These are phyloP conservation scores for Aegilops speltoides DNA, from an alignment of 176 grass and related monocot genomes.

Conservation along the genomic window DNA sequence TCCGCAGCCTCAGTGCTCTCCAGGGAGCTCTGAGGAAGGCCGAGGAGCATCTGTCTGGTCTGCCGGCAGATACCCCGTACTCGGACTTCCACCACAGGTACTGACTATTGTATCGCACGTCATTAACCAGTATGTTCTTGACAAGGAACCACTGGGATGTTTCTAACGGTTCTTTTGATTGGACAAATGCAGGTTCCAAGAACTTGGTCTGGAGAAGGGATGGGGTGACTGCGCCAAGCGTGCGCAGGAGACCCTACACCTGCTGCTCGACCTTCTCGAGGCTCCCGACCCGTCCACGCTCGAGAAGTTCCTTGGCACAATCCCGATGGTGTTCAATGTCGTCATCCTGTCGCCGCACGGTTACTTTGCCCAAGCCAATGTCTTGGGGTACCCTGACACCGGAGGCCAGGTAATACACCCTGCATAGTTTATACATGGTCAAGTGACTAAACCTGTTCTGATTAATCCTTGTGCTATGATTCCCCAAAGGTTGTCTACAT, in stretches of 20 bases:
- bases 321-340: constrained; percentile 98
- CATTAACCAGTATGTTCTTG: neutral
- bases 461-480: constrained; percentile 4
- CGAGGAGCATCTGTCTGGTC: constrained; percentile 72
- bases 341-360: constrained; percentile 94
- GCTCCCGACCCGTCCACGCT: constrained; percentile 90
- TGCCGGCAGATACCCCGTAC: constrained; percentile 70
- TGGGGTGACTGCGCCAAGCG: constrained; percentile 93
- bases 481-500: constrained; percentile 88
- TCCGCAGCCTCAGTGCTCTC: constrained; percentile 85
- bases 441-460: neutral
- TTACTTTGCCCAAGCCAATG: constrained; percentile 98
- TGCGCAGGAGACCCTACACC: constrained; percentile 80
- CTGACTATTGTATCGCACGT: neutral
- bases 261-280: constrained; percentile 96
- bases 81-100: constrained; percentile 94
- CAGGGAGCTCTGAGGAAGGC: constrained; percentile 88
- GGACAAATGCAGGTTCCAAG: constrained; percentile 73
- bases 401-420: constrained; percentile 78
- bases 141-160: neutral
- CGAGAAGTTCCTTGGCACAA: constrained; percentile 91
- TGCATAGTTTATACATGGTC: neutral
- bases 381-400: constrained; percentile 99
- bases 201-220: constrained; percentile 94
- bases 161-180: neutral